These are phyloP conservation scores for Mycena capillaripes DNA, from an alignment of 768 basidiomycete species.

Conservation along the genomic window DNA sequence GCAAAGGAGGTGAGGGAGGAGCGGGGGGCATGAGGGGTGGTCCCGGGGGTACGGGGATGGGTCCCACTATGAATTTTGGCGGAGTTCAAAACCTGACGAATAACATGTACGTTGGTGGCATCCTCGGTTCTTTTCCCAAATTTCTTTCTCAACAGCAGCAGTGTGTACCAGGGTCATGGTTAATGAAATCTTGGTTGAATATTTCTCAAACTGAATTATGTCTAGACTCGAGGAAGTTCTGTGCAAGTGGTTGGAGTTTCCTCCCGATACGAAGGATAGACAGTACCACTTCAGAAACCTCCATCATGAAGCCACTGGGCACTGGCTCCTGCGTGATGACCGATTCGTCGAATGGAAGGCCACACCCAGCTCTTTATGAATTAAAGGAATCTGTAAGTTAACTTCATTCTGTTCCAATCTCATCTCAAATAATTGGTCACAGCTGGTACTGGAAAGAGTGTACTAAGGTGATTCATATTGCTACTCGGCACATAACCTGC, in stretches of 20 bases:
- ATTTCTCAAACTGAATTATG: neutral
- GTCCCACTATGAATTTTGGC: no score
- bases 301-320: neutral
- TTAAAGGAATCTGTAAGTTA: neutral
- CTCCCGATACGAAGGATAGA: no score
- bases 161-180: neutral
- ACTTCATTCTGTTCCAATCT: neutral
- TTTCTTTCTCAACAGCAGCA: neutral
- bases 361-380: neutral
- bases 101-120: no score
- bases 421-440: neutral
- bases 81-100: no score
- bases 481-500: no score
- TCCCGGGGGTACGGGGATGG: no score
- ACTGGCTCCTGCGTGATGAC: neutral
- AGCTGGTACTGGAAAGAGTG: no score
- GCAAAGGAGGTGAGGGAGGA: neutral
- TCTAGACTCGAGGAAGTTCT: neutral
- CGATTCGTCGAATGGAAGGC: neutral
- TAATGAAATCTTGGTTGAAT: neutral
- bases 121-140: neutral
- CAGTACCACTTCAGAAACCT: neutral
- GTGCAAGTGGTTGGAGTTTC: no score
- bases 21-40: no score
- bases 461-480: no score